A percentile compares a stretch with the other conserved stretches of the same genome.
phyloP scores from a whole-genome alignment of 148 eudicot species.

The Tetragonia tetragonoides region DNA sequence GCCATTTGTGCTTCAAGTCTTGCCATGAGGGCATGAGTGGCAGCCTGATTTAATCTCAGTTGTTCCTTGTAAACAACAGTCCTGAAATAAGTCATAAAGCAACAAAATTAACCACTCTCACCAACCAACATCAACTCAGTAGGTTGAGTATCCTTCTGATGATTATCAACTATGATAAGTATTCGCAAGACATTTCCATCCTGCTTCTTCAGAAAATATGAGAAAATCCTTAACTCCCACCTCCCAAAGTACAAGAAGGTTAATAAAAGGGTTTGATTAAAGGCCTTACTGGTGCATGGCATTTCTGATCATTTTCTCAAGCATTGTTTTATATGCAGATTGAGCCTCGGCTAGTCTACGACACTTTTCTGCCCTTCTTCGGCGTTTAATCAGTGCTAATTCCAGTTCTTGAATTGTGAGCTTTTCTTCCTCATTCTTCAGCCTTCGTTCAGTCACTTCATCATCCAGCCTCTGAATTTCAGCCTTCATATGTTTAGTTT shows the following conservation, averaged over 20 bases:
- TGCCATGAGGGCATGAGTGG: slow-evolving; percentile 73
- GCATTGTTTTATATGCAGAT: slow-evolving; percentile 68
- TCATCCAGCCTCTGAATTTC: slow-evolving; percentile 77
- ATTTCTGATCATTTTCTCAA: slow-evolving; percentile 93
- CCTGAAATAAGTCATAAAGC: slow-evolving; percentile 39
- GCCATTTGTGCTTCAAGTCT: slow-evolving; percentile 96
- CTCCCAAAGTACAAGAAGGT: background rate
- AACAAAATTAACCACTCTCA: background rate
- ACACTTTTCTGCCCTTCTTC: slow-evolving; percentile 77
- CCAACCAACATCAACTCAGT: background rate
- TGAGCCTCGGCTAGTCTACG: slow-evolving; percentile 85
- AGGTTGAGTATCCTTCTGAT: background rate
- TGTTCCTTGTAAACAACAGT: slow-evolving; percentile 89
- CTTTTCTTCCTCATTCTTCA: slow-evolving; percentile 80
- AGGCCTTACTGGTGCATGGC: slow-evolving; percentile 96
- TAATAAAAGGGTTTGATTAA: background rate
- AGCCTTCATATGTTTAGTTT: slow-evolving; percentile 58
- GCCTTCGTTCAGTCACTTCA: slow-evolving; percentile 54
- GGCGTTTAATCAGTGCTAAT: slow-evolving; percentile 58
- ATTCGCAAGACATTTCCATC: no score
- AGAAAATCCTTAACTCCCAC: no score
- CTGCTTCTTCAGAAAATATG: no score
- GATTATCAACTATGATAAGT: no score
- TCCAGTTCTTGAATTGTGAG: slow-evolving; percentile 73
- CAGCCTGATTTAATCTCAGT: slow-evolving; percentile 83